A percentile compares a stretch with the other conserved stretches of the same genome.
These are phyloP conservation scores for Cryptosporidium parvum DNA, from an alignment of 169 alveolate species.

Conservation along the genomic window DNA sequence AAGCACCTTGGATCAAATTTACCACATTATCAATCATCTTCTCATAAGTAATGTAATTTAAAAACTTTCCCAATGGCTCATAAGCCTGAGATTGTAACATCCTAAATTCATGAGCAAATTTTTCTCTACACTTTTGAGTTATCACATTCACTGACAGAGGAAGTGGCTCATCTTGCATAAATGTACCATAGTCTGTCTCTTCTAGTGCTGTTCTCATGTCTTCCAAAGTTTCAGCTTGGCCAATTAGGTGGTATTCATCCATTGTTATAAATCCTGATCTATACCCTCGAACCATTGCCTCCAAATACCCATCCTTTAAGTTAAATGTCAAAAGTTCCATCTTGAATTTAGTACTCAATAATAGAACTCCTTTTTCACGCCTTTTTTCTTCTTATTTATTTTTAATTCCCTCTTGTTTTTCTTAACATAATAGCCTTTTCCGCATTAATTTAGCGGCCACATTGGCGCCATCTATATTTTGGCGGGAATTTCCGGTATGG, in stretches of 20 bases:
- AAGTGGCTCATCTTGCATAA: conserved; percentile 94
- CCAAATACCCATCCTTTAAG: conserved; percentile 96
- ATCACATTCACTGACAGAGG: conserved; percentile 92
- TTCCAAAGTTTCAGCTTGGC: conserved; percentile 89
- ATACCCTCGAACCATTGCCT: conserved; percentile 96
- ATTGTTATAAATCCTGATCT: conserved; percentile 95
- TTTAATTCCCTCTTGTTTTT: background rate
- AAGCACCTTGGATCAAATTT: conserved; percentile 96
- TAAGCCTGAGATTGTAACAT: conserved; percentile 90
- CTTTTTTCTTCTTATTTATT: conserved; percentile 2
- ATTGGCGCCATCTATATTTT: conserved; percentile 12
- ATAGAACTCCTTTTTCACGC: conserved; percentile 63
- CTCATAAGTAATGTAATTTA: conserved; percentile 91
- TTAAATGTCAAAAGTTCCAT: conserved; percentile 95
- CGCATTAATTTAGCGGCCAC: conserved; percentile 43
- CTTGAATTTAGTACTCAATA: conserved; percentile 27
- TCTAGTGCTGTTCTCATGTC: conserved; percentile 93
- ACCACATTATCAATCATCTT: conserved; percentile 98
- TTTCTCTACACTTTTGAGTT: conserved; percentile 92
- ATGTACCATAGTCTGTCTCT: conserved; percentile 97
- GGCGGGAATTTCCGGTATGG: conserved; percentile 10
- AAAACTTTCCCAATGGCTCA: conserved; percentile 87
- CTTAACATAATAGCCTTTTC: conserved; percentile 2
- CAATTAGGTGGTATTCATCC: conserved; percentile 91
- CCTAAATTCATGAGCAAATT: conserved; percentile 95